These are phyloP conservation scores for Lichtheimia ramosa DNA, from an alignment of 371 early-diverging fungal species.

Conservation along the genomic window DNA sequence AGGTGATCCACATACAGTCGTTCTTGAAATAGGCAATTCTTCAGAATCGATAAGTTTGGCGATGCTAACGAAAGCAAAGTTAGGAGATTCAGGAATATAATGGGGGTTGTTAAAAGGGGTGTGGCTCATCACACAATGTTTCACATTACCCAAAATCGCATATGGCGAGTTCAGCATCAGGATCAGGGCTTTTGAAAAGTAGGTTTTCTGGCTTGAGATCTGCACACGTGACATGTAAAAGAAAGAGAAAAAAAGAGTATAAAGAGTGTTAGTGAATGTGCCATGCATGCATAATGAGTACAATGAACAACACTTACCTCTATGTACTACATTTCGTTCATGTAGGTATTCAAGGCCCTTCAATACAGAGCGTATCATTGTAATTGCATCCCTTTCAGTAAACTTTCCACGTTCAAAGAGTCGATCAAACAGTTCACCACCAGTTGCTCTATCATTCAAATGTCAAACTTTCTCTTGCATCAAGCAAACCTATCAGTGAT, in stretches of 20 bases:
- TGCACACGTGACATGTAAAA: conserved; percentile 14
- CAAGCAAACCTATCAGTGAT: not conserved
- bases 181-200: conserved; percentile 59
- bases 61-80: conserved; percentile 34
- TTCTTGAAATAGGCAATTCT: conserved; percentile 41
- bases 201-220: conserved; percentile 87
- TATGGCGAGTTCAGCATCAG: conserved; percentile 62
- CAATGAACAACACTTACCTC: conserved; percentile 46
- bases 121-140: not conserved
- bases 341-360: conserved; percentile 71
- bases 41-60: conserved; percentile 43
- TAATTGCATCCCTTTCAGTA: conserved; percentile 84
- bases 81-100: not conserved
- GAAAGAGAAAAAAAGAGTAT: not conserved
- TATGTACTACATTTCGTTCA: conserved; percentile 63
- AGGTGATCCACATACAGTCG: conserved; percentile 62
- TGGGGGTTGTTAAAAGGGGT: too few relatives aligned
- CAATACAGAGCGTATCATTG: conserved; percentile 65
- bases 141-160: conserved; percentile 64
- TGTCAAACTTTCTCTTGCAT: not conserved
- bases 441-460: conserved; percentile 57
- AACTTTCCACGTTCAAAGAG: conserved; percentile 83
- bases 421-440: conserved; percentile 90
- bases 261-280: not conserved
- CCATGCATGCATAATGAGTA: not conserved